phyloP scores from a whole-genome alignment of 148 eudicot genomes.

The Camellia lanceoleosa region DNA sequence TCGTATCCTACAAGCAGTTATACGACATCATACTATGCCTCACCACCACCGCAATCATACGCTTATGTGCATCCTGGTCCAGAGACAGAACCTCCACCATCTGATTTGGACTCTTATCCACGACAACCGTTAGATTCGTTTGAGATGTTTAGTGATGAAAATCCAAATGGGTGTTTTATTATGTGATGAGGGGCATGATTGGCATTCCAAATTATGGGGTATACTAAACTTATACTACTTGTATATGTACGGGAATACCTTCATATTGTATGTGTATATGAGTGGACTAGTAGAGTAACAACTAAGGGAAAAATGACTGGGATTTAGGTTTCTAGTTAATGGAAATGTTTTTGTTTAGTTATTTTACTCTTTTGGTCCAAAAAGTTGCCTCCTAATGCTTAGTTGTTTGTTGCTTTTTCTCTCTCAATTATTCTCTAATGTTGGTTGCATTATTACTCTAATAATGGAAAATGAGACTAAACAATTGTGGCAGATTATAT shows the following conservation, averaged over 20 bases:
- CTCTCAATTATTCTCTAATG: background rate
- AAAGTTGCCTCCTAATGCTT: background rate
- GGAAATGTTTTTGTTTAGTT: background rate
- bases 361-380: background rate
- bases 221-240: conserved; percentile 20
- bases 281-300: background rate
- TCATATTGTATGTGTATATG: conserved; percentile 6
- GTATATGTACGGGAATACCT: conserved; percentile 10
- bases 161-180: conserved; percentile 72
- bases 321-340: background rate
- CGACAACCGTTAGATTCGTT: conserved; percentile 60
- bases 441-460: no score
- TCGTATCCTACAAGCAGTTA: conserved; percentile 55
- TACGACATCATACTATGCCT: conserved; percentile 62
- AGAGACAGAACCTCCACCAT: conserved; percentile 33
- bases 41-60: conserved; percentile 39
- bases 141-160: conserved; percentile 86
- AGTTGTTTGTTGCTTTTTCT: background rate
- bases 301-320: background rate
- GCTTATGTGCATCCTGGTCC: conserved; percentile 41
- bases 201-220: background rate
- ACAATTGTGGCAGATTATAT: no score
- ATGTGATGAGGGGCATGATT: conserved; percentile 32
- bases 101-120: conserved; percentile 23
- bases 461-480: no score